These are phyloP conservation scores for Fusarium haematococcum DNA, from an alignment of 2,329 filamentous ascomycete genomes.

Conservation along the genomic window DNA sequence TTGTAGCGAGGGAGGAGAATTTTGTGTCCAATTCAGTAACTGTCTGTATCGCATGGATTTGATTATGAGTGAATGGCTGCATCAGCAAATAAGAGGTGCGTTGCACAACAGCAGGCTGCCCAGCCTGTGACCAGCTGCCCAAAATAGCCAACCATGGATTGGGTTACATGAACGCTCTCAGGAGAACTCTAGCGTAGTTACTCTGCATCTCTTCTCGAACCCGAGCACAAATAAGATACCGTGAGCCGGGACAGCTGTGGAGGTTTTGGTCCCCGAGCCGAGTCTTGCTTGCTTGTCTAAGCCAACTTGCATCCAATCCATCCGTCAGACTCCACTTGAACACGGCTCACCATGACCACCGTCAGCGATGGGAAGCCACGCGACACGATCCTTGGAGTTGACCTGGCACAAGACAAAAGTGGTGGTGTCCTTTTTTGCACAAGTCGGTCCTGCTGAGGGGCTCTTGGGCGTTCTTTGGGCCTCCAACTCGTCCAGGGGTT, in stretches of 20 bases:
- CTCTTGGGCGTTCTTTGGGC: slow-evolving; percentile 2
- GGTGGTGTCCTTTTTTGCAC: background rate
- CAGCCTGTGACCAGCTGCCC: background rate
- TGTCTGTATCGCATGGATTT: background rate
- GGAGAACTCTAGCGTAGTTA: background rate
- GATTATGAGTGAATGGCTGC: background rate
- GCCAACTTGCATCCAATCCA: background rate
- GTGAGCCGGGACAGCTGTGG: background rate
- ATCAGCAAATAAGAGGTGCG: background rate
- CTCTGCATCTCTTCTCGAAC: background rate
- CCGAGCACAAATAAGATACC: background rate
- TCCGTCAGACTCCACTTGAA: slow-evolving; percentile 7
- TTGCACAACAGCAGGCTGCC: background rate
- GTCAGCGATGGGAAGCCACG: slow-evolving; percentile 5
- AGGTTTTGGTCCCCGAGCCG: background rate
- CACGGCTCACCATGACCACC: slow-evolving; percentile 5
- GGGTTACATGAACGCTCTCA: background rate
- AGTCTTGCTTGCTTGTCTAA: background rate
- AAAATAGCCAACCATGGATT: background rate
- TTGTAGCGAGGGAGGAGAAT: slow-evolving; percentile 7
- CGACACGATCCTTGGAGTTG: background rate
- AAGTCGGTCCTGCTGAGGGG: background rate
- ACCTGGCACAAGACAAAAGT: background rate
- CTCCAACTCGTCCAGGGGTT: background rate
- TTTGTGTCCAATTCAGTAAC: background rate